Conservation (phyloP, 176 grass and related monocot species). For the Tuctoria greenei region DNA sequence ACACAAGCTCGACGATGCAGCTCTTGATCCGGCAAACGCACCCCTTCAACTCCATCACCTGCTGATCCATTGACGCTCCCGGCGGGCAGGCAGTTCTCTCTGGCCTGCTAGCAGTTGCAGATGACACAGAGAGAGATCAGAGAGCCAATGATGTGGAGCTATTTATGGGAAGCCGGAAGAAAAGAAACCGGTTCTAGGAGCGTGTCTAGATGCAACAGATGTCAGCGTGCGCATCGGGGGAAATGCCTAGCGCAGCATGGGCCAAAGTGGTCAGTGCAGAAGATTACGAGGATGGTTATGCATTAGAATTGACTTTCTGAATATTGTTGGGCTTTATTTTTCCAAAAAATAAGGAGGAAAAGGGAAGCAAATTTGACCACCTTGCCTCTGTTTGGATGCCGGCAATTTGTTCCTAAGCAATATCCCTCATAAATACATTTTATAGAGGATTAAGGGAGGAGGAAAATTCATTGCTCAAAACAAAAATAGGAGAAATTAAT, state of each 20-base stretch:
- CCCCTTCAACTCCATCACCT: conserved; percentile 56
- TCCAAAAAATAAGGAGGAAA: not conserved
- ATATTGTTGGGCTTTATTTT: conserved; percentile 15
- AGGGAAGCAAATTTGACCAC: conserved; percentile 21
- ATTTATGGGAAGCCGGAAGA: conserved; percentile 42
- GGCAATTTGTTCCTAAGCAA: conserved; percentile 16
- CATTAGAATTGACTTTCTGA: conserved; percentile 16
- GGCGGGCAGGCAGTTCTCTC: conserved; percentile 4
- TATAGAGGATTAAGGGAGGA: too few relatives aligned
- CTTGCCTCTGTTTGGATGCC: conserved; percentile 32
- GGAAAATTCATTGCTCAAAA: too few relatives aligned
- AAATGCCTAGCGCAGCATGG: conserved; percentile 25
- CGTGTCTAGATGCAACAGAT: conserved; percentile 61
- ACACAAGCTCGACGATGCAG: conserved; percentile 53
- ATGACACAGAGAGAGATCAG: conserved; percentile 44
- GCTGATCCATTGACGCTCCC: conserved; percentile 28
- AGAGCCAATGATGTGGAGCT: conserved; percentile 45
- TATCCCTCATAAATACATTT: too few relatives aligned
- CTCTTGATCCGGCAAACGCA: conserved; percentile 69
- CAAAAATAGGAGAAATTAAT: too few relatives aligned
- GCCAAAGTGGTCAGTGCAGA: conserved; percentile 43
- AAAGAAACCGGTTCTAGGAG: conserved; percentile 50
- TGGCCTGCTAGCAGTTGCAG: conserved; percentile 13
- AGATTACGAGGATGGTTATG: conserved; percentile 29
- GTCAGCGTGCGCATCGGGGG: conserved; percentile 42